A percentile compares a stretch with the other conserved stretches of the same genome.
Evolutionary conservation across 2,329 filamentous ascomycete species (phyloP).

Genomic region (Aspergillus carbonarius): DNA sequence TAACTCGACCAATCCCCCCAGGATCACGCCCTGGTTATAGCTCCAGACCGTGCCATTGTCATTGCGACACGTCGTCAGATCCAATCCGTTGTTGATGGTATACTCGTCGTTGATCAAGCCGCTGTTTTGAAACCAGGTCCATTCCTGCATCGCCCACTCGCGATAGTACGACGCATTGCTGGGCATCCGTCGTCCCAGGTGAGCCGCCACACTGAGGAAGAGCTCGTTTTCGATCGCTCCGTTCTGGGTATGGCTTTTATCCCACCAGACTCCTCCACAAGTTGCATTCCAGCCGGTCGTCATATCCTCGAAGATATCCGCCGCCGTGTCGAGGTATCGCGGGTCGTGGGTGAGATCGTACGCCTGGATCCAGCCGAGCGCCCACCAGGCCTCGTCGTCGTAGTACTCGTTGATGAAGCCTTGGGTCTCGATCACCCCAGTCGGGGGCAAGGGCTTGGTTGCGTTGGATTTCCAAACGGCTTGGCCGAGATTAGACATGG

Average conservation of each 20-base stretch:
- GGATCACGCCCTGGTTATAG: slow-evolving; percentile 3
- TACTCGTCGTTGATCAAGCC: not conserved
- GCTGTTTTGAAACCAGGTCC: not conserved
- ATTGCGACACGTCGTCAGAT: not conserved
- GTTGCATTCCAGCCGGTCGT: not conserved
- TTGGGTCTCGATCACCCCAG: not conserved
- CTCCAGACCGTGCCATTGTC: slow-evolving; percentile 1
- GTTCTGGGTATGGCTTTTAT: not conserved
- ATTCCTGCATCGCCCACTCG: not conserved
- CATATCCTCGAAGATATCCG: not conserved
- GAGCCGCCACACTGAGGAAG: slow-evolving; percentile 2
- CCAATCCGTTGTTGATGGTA: slow-evolving; percentile 1
- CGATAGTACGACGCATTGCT: not conserved
- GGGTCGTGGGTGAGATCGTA: not conserved
- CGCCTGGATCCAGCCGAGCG: not conserved
- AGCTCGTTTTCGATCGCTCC: slow-evolving; percentile 3
- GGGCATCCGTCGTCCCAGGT: not conserved
- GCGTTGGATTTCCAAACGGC: not conserved
- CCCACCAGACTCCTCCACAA: slow-evolving; percentile 1
- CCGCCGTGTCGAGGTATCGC: not conserved
- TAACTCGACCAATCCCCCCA: slow-evolving; percentile 1
- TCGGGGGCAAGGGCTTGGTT: not conserved
- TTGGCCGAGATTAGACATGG: not conserved
- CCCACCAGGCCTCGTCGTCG: slow-evolving; percentile 6
- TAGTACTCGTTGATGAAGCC: slow-evolving; percentile 1